phyloP scores from a whole-genome alignment of 305 asterid species.

The Solanum chacoense region DNA sequence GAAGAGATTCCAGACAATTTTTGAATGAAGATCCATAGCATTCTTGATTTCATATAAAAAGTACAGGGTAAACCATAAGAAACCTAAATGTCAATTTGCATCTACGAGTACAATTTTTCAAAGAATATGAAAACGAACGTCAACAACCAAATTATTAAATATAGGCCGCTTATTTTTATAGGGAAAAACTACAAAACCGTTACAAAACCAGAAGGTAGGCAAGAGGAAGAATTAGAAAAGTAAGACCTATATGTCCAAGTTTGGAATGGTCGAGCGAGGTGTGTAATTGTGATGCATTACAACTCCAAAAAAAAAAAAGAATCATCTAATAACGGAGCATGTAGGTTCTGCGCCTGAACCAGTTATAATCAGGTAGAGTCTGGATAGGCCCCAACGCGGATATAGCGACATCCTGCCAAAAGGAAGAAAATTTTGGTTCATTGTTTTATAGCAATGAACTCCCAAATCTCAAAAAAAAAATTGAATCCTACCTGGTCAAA shows the following conservation, averaged over 20 bases:
- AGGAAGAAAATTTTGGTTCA: neutral
- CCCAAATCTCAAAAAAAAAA: neutral
- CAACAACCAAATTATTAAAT: neutral
- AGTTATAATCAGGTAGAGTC: constrained; percentile 86
- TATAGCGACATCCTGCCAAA: constrained; percentile 71
- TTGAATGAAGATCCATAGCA: neutral
- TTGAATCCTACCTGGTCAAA: constrained; percentile 52
- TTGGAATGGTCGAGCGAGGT: neutral
- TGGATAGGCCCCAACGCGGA: constrained; percentile 76
- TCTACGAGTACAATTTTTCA: neutral
- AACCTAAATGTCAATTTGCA: neutral
- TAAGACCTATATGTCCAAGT: neutral
- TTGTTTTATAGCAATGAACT: neutral
- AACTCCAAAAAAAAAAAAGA: neutral
- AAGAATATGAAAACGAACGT: neutral
- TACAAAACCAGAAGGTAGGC: neutral
- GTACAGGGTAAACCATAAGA: neutral
- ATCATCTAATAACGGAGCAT: constrained; percentile 73
- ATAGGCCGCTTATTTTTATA: constrained; percentile 1
- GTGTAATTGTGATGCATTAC: neutral
- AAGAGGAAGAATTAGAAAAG: neutral
- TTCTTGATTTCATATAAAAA: neutral
- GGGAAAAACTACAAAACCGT: neutral
- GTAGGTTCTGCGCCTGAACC: constrained; percentile 99
- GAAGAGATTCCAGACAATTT: neutral